These are phyloP conservation scores for Mycosphaerelloides madeirae DNA, from an alignment of 2,329 filamentous ascomycete genomes.

Conservation along the genomic window DNA sequence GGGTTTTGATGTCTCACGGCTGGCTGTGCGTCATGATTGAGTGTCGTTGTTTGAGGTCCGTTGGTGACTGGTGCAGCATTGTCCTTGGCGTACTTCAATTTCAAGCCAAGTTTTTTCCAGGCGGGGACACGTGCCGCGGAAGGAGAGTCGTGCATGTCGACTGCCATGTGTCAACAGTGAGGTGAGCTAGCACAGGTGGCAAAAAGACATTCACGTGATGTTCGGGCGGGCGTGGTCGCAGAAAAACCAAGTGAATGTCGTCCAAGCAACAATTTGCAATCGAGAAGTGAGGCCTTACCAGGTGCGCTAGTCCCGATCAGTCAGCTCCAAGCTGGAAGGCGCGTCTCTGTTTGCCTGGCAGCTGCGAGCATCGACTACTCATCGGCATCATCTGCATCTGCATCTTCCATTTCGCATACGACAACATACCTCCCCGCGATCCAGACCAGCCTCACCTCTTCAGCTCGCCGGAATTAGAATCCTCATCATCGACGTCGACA, in stretches of 20 bases:
- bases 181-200: background rate
- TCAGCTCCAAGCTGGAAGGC: too few relatives aligned
- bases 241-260: too few relatives aligned
- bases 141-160: background rate
- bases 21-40: background rate
- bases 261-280: too few relatives aligned
- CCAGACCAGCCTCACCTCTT: background rate
- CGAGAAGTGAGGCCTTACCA: too few relatives aligned
- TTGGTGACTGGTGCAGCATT: constrained; percentile 12
- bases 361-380: too few relatives aligned
- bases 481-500: background rate
- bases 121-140: constrained; percentile 43
- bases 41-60: background rate
- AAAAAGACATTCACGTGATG: too few relatives aligned
- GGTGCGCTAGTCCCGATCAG: too few relatives aligned
- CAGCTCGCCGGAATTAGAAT: background rate
- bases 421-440: too few relatives aligned
- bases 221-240: too few relatives aligned
- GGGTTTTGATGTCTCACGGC: background rate
- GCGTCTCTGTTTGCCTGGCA: too few relatives aligned
- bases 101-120: constrained; percentile 58
- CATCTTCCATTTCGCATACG: too few relatives aligned
- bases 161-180: constrained; percentile 2
- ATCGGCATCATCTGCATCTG: too few relatives aligned
- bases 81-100: constrained; percentile 52